These are phyloP conservation scores for Mucor saturninus DNA, from an alignment of 371 early-diverging fungal genomes.

Conservation along the genomic window DNA sequence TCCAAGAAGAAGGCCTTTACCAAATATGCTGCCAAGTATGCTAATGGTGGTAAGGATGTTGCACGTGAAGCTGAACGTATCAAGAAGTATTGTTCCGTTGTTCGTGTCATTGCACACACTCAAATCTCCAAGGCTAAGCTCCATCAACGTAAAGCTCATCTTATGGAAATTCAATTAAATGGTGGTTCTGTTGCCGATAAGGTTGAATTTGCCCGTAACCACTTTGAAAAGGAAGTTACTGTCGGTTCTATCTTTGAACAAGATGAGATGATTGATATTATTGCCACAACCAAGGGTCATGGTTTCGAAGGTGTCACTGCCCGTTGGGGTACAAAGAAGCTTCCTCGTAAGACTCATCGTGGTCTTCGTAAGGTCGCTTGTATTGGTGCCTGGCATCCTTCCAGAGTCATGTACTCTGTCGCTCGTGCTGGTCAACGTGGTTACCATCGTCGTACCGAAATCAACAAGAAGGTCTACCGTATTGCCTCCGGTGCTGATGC, in stretches of 20 bases:
- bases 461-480: slow-evolving; percentile 99
- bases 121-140: slow-evolving; percentile 95
- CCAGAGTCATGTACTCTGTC: slow-evolving; percentile 99
- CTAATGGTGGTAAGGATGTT: slow-evolving; percentile 88
- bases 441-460: slow-evolving; percentile 99
- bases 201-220: slow-evolving; percentile 96
- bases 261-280: slow-evolving; percentile 99
- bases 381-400: slow-evolving; percentile 99
- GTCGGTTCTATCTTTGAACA: slow-evolving; percentile 93
- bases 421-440: slow-evolving; percentile 99
- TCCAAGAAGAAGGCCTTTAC: slow-evolving; percentile 99
- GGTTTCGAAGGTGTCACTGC: slow-evolving; percentile 99
- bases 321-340: slow-evolving; percentile 99
- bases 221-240: slow-evolving; percentile 97
- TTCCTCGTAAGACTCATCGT: slow-evolving; percentile 99
- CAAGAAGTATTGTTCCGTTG: slow-evolving; percentile 98
- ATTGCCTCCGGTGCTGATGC: slow-evolving; percentile 92
- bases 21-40: slow-evolving; percentile 98
- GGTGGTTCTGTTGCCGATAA: slow-evolving; percentile 98
- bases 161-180: slow-evolving; percentile 99
- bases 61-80: slow-evolving; percentile 95
- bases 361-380: slow-evolving; percentile 99
- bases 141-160: slow-evolving; percentile 99
- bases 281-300: slow-evolving; percentile 99
- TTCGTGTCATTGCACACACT: slow-evolving; percentile 99